These are phyloP conservation scores for Vitis hybrid DNA, from an alignment of 177 flowering plant species.

Conservation along the genomic window DNA sequence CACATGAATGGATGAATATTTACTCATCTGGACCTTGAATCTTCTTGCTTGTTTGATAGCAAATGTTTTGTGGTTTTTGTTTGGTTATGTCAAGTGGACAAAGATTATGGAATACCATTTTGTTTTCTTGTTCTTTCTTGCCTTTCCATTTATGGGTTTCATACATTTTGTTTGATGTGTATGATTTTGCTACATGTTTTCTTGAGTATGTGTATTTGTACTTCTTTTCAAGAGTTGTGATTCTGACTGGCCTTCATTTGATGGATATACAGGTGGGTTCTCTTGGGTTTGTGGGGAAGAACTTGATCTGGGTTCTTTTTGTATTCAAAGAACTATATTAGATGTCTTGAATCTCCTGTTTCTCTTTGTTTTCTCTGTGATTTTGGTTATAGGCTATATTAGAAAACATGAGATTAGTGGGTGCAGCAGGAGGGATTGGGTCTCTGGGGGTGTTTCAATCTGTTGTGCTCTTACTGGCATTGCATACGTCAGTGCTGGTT, in stretches of 20 bases:
- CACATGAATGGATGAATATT: too few relatives aligned
- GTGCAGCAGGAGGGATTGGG: constrained; percentile 29
- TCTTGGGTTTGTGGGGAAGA: constrained; percentile 41
- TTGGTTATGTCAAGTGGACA: too few relatives aligned
- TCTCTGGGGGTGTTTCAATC: constrained; percentile 33
- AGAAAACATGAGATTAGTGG: constrained; percentile 14
- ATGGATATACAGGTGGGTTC: constrained; percentile 27
- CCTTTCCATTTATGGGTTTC: too few relatives aligned
- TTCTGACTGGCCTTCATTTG: background rate
- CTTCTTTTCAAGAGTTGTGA: background rate
- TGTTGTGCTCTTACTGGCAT: constrained; percentile 47
- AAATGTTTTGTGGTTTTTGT: too few relatives aligned
- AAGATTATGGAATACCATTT: too few relatives aligned
- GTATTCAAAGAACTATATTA: constrained; percentile 38
- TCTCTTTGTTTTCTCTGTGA: constrained; percentile 39
- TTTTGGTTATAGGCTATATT: constrained; percentile 25
- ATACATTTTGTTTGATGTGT: too few relatives aligned
- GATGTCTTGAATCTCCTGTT: constrained; percentile 52
- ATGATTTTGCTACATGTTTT: too few relatives aligned
- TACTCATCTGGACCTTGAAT: too few relatives aligned
- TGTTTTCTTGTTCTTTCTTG: background rate
- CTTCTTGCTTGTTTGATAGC: too few relatives aligned
- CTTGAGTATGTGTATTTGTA: background rate
- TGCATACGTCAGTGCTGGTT: constrained; percentile 32
- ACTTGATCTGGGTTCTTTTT: constrained; percentile 35